A percentile compares a stretch with the other conserved stretches of the same genome.
These are phyloP conservation scores for Rhodotorula mucilaginosa DNA, from an alignment of 1,284 basidiomycete species.

Conservation along the genomic window DNA sequence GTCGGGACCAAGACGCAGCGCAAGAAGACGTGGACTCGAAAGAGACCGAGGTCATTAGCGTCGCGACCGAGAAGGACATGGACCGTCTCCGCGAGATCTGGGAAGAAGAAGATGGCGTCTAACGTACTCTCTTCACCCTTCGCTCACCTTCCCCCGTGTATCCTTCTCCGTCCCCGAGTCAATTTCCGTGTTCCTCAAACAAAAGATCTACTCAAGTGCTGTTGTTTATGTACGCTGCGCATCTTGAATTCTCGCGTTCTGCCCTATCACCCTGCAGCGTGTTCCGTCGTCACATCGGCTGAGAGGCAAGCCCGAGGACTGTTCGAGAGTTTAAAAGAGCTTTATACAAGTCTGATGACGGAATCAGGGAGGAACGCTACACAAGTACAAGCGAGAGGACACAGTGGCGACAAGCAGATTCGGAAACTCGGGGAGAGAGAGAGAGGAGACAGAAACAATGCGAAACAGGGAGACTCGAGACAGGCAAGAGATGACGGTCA, in stretches of 20 bases:
- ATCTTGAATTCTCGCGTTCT: too few species aligned
- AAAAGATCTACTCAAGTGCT: neutral
- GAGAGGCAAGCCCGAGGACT: too few species aligned
- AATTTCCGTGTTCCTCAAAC: too few species aligned
- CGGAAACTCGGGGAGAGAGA: neutral
- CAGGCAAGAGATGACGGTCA: neutral
- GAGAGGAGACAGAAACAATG: neutral
- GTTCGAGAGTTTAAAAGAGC: neutral
- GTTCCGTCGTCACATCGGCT: too few species aligned
- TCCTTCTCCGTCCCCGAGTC: neutral
- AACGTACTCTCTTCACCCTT: conserved; percentile 49
- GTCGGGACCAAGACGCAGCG: neutral
- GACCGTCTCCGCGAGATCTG: conserved; percentile 21
- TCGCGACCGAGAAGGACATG: conserved; percentile 39
- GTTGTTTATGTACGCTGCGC: too few species aligned
- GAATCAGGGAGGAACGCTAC: neutral
- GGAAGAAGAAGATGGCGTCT: conserved; percentile 23
- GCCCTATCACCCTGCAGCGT: too few species aligned
- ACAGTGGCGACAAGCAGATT: neutral
- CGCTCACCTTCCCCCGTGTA: conserved; percentile 53
- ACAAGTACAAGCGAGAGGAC: neutral
- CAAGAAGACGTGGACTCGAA: neutral
- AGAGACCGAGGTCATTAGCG: conserved; percentile 35
- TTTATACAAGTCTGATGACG: neutral
- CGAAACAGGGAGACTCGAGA: neutral